Conservation (phyloP, 805 yeast species). For the Candida sphagnicola region DNA sequence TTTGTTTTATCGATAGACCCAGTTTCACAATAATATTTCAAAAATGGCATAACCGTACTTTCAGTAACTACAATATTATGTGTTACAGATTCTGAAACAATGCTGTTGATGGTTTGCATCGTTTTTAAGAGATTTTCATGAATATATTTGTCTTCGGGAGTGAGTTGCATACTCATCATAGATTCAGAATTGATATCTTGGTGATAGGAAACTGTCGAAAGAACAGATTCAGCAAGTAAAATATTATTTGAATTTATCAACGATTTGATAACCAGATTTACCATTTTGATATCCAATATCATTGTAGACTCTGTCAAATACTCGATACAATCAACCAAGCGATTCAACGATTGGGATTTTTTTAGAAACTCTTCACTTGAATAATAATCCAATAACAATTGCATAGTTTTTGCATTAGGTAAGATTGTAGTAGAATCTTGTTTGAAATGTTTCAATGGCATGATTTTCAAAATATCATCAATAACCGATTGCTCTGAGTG, state of each 20-base stretch:
- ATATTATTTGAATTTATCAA: constrained; percentile 9
- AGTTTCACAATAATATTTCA: constrained; percentile 12
- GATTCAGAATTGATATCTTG: constrained; percentile 3
- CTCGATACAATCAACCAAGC: constrained; percentile 4
- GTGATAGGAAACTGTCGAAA: constrained; percentile 1
- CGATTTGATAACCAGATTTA: constrained; percentile 15
- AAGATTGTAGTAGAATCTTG: constrained; percentile 3
- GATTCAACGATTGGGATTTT: constrained; percentile 1
- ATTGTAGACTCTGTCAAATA: constrained; percentile 4
- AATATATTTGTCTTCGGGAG: constrained; percentile 15
- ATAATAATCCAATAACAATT: constrained; percentile 13
- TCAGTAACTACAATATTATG: constrained; percentile 19
- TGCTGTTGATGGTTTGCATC: constrained; percentile 12
- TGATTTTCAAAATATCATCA: constrained; percentile 11
- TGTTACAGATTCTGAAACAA: constrained; percentile 9
- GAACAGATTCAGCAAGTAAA: constrained; percentile 10
- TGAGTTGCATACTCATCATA: constrained; percentile 6
- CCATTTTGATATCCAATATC: constrained; percentile 14
- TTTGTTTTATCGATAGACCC: constrained; percentile 10
- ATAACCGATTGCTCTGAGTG: constrained; percentile 20
- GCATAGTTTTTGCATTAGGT: constrained; percentile 17
- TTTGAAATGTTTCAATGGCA: constrained; percentile 6
- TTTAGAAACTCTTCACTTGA: constrained; percentile 4
- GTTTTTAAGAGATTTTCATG: constrained; percentile 13
- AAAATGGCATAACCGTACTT: constrained; percentile 20